These are phyloP conservation scores for Taphrina deformans DNA, from an alignment of 1,139 yeast genomes.

Conservation along the genomic window DNA sequence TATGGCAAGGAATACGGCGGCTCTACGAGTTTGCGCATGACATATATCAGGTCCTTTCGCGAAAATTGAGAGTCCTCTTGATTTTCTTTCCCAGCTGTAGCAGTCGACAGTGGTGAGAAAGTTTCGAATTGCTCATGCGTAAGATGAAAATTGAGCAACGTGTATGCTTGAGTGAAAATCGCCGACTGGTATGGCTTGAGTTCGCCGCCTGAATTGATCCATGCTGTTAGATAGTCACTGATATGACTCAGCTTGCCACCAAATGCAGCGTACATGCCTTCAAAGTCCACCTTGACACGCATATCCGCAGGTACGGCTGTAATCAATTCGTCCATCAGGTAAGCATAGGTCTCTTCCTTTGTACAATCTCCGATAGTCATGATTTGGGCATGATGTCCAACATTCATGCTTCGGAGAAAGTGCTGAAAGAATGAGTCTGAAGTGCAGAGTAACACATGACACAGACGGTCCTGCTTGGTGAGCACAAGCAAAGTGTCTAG, in stretches of 20 bases:
- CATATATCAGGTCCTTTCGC: constrained; percentile 9
- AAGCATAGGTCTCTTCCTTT: constrained; percentile 15
- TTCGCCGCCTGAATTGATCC: constrained; percentile 15
- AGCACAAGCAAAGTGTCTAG: constrained; percentile 29
- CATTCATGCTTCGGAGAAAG: constrained; percentile 21
- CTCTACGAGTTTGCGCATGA: constrained; percentile 23
- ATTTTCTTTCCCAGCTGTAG: not conserved
- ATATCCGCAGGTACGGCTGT: constrained; percentile 18
- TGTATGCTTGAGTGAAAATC: constrained; percentile 29
- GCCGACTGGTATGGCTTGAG: constrained; percentile 21
- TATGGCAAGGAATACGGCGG: constrained; percentile 28
- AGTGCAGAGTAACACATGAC: constrained; percentile 21
- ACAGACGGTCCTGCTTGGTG: constrained; percentile 29
- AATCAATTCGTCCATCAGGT: constrained; percentile 23
- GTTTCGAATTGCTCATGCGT: constrained; percentile 26
- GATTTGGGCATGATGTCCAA: constrained; percentile 27
- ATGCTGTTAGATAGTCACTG: constrained; percentile 14
- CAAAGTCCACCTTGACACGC: constrained; percentile 21
- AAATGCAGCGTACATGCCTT: constrained; percentile 13
- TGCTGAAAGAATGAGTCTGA: constrained; percentile 32
- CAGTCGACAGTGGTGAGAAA: constrained; percentile 21
- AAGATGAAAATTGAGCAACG: constrained; percentile 23
- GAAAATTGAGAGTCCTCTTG: constrained; percentile 16
- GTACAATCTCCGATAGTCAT: constrained; percentile 26
- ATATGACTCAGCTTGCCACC: constrained; percentile 29